Evolutionary conservation across 2,329 filamentous ascomycete species (phyloP).

Genomic region (Aureobasidium sp.): DNA sequence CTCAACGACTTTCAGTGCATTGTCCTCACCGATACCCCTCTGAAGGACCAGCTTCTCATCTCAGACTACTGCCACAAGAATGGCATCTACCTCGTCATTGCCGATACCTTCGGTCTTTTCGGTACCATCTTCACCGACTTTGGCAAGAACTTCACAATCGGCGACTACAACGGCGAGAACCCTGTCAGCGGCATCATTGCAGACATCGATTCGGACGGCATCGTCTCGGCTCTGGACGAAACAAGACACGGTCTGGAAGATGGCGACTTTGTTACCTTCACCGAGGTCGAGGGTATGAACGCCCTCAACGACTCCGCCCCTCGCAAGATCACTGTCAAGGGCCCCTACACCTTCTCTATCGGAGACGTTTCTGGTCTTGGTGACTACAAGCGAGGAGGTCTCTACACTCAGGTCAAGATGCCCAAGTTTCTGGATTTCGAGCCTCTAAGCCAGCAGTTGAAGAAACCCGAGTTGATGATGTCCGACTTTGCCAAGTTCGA

Average conservation of each 20-base stretch:
- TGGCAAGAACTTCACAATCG: conserved; percentile 83
- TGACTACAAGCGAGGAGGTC: conserved; percentile 76
- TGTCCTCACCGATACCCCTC: conserved; percentile 75
- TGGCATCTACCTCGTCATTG: conserved; percentile 79
- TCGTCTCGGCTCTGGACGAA: conserved; percentile 91
- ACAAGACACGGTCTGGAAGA: conserved; percentile 91
- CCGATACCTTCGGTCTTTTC: conserved; percentile 89
- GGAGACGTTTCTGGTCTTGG: conserved; percentile 84
- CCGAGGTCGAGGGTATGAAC: conserved; percentile 89
- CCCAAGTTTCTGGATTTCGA: conserved; percentile 89
- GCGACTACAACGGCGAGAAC: conserved; percentile 85
- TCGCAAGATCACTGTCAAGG: conserved; percentile 86
- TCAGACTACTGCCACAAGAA: conserved; percentile 92
- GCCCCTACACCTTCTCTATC: conserved; percentile 92
- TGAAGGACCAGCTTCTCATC: conserved; percentile 73
- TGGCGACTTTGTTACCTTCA: conserved; percentile 92
- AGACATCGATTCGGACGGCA: conserved; percentile 76
- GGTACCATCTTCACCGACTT: conserved; percentile 97
- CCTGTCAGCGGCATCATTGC: conserved; percentile 82
- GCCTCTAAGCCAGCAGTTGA: conserved; percentile 65
- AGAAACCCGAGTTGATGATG: conserved; percentile 80
- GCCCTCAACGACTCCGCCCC: conserved; percentile 74
- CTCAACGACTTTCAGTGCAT: conserved; percentile 89
- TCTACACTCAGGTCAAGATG: conserved; percentile 98
- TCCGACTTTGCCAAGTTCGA: conserved; percentile 98